Evolutionary conservation across 2,329 filamentous ascomycete species (phyloP).

Genomic region (Microdochium paspali): DNA sequence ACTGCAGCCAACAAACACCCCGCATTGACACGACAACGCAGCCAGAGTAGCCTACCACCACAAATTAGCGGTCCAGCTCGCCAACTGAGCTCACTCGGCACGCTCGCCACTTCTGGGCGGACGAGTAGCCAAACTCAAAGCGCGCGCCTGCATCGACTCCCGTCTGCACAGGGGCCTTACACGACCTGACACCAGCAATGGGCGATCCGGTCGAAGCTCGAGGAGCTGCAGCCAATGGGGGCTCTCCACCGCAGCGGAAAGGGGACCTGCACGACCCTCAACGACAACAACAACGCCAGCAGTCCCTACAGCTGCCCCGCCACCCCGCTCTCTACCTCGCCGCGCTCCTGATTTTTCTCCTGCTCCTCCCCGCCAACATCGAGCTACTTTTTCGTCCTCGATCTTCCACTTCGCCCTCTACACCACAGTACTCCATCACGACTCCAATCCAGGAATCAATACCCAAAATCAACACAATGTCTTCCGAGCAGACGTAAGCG

Average conservation of each 20-base stretch:
- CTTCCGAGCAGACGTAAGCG: constrained; percentile 78
- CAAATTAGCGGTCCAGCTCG: no score
- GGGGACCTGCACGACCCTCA: neutral
- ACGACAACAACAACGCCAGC: constrained; percentile 2
- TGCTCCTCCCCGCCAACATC: constrained; percentile 15
- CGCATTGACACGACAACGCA: no score
- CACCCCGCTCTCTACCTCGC: constrained; percentile 19
- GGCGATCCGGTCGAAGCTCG: neutral
- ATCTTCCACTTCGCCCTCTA: constrained; percentile 6
- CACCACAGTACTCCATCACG: constrained; percentile 4
- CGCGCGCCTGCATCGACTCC: no score
- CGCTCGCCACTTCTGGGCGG: no score
- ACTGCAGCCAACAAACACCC: no score
- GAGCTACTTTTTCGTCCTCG: neutral
- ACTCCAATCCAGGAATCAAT: constrained; percentile 5
- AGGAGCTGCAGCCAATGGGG: neutral
- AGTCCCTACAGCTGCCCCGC: constrained; percentile 10
- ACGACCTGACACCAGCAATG: neutral
- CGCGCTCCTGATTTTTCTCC: constrained; percentile 17
- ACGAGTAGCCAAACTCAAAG: no score
- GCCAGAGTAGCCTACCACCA: no score
- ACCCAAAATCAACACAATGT: constrained; percentile 41
- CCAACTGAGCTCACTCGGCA: no score
- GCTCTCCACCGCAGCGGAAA: neutral
- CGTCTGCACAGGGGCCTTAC: no score